A percentile compares a stretch with the other conserved stretches of the same genome.
Evolutionary conservation across 176 grass and related monocot species (phyloP).

Genomic region (Melocanna baccifera): DNA sequence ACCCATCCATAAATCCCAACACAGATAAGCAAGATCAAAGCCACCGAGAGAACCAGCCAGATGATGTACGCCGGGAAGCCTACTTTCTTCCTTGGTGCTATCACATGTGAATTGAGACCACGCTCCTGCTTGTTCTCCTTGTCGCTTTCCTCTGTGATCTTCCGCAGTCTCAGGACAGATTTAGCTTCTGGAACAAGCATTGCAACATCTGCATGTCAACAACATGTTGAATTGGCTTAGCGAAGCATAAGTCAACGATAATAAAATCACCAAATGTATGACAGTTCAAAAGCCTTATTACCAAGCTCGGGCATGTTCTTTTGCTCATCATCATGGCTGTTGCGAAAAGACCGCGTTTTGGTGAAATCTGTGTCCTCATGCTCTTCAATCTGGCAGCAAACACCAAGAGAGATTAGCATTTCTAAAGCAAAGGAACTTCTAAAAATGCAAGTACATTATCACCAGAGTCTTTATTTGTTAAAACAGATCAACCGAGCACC

Average conservation of each 20-base stretch:
- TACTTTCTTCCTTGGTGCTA: slow-evolving; percentile 17
- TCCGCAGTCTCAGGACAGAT: slow-evolving; percentile 41
- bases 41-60: slow-evolving; percentile 44
- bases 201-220: slow-evolving; percentile 25
- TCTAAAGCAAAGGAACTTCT: neutral
- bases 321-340: slow-evolving; percentile 21
- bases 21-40: slow-evolving; percentile 41
- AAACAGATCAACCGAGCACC: neutral
- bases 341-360: neutral
- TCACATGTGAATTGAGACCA: neutral
- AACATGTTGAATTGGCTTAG: neutral
- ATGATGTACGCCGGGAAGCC: slow-evolving; percentile 23
- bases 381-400: slow-evolving; percentile 45
- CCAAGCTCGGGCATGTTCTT: slow-evolving; percentile 48
- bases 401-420: neutral
- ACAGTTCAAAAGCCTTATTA: slow-evolving; percentile 34
- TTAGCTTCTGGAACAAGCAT: slow-evolving; percentile 33
- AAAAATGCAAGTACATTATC: slow-evolving; percentile 14
- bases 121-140: slow-evolving; percentile 32
- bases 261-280: slow-evolving; percentile 10
- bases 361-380: slow-evolving; percentile 17
- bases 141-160: slow-evolving; percentile 18
- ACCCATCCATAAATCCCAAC: slow-evolving; percentile 40
- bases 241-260: neutral
- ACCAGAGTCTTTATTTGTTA: neutral